Conservation (phyloP, 139 green algal species). For the Picocystis salinarum region DNA sequence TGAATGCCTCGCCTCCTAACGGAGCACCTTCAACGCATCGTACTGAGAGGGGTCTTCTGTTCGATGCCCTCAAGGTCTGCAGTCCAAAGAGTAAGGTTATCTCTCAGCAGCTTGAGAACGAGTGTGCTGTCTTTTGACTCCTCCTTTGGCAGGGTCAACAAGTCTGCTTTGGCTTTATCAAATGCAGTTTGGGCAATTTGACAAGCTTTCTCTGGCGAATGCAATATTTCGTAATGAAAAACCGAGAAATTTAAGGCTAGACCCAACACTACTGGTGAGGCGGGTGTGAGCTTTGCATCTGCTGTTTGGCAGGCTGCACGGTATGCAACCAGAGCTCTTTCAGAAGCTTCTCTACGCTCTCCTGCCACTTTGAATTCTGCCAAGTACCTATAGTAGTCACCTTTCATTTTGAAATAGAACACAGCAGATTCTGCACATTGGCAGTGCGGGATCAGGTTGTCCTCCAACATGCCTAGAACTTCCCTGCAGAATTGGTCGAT, state of each 20-base stretch:
- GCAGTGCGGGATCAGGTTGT: slow-evolving; percentile 17
- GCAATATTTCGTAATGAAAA: slow-evolving; percentile 30
- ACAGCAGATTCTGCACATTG: slow-evolving; percentile 25
- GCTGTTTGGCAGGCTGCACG: slow-evolving; percentile 21
- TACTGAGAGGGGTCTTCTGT: too few species aligned
- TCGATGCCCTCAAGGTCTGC: slow-evolving; percentile 19
- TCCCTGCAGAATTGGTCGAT: slow-evolving; percentile 18
- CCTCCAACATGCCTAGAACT: slow-evolving; percentile 22
- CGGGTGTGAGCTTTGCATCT: slow-evolving; percentile 12
- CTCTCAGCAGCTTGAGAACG: slow-evolving; percentile 25
- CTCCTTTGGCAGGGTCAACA: slow-evolving; percentile 22
- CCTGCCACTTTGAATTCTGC: slow-evolving; percentile 23
- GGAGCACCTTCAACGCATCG: too few species aligned
- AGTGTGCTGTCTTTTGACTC: slow-evolving; percentile 29
- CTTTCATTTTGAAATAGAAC: slow-evolving; percentile 36
- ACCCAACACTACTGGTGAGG: slow-evolving; percentile 22
- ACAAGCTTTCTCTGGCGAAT: slow-evolving; percentile 14
- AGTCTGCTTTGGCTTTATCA: slow-evolving; percentile 22
- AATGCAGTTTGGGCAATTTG: slow-evolving; percentile 24
- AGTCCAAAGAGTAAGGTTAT: slow-evolving; percentile 33
- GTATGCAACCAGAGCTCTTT: slow-evolving; percentile 22
- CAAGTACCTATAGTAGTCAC: slow-evolving; percentile 32
- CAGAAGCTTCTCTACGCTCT: slow-evolving; percentile 17
- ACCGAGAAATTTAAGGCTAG: slow-evolving; percentile 28
- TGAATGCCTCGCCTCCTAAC: too few species aligned